Evolutionary conservation across 2,329 filamentous ascomycete genomes (phyloP).

Genomic region (Colletotrichum phormii): DNA sequence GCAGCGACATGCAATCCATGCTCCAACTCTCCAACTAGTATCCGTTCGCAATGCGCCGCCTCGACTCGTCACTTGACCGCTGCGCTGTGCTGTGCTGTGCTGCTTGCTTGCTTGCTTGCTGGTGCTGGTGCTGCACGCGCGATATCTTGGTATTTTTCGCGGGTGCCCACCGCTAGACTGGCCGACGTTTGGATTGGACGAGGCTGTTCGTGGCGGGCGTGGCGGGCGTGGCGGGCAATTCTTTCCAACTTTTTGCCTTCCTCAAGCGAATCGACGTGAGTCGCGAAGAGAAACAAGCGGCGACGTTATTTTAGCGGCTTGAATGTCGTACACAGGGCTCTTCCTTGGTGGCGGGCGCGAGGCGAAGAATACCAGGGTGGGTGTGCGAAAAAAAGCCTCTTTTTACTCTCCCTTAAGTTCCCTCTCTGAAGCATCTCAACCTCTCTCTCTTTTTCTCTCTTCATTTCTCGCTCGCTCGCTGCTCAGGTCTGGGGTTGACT

Average conservation of each 20-base stretch:
- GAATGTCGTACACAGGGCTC: neutral
- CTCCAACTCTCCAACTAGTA: neutral
- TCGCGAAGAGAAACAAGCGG: slow-evolving; percentile 19
- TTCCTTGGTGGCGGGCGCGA: neutral
- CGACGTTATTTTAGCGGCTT: neutral
- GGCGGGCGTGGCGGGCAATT: neutral
- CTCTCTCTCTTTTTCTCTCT: neutral
- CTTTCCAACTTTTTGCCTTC: neutral
- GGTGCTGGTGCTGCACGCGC: neutral
- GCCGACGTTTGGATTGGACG: neutral
- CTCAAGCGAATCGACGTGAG: neutral
- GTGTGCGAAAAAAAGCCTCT: neutral
- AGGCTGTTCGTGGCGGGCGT: neutral
- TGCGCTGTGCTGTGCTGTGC: neutral
- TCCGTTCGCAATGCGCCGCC: neutral
- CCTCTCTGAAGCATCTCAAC: too few species aligned
- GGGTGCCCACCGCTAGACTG: slow-evolving; percentile 2
- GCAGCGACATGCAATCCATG: slow-evolving; percentile 7
- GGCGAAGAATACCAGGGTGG: neutral
- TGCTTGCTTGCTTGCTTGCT: neutral
- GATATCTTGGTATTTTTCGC: neutral
- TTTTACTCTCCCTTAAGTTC: neutral
- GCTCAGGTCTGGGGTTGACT: neutral
- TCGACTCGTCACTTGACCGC: slow-evolving; percentile 6
- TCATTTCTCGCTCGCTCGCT: neutral